Evolutionary conservation across 2,329 filamentous ascomycete genomes (phyloP).

Genomic region (Hymenoscyphus fructigenus): DNA sequence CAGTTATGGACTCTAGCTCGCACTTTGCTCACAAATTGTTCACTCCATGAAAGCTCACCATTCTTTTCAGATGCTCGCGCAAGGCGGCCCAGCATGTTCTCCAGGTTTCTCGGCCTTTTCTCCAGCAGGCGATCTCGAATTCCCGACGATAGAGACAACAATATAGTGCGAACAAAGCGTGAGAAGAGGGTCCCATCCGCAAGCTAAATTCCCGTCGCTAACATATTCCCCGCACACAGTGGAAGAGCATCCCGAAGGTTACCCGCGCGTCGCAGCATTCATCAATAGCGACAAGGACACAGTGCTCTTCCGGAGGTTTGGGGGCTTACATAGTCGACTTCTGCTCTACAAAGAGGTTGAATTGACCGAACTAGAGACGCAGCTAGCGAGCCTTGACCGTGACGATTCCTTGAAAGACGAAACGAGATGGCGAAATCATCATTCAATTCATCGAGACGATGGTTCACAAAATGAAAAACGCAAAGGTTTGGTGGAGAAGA

Average conservation of each 20-base stretch:
- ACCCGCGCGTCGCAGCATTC: constrained; percentile 39
- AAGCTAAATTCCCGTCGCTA: neutral
- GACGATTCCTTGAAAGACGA: neutral
- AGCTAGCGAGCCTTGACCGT: constrained; percentile 9
- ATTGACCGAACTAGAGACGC: constrained; percentile 11
- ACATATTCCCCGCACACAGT: constrained; percentile 3
- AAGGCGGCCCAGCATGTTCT: neutral
- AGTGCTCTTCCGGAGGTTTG: constrained; percentile 41
- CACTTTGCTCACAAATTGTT: neutral
- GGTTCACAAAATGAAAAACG: constrained; percentile 11
- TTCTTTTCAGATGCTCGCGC: neutral
- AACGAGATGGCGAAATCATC: constrained; percentile 1
- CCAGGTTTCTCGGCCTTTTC: neutral
- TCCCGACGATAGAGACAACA: constrained; percentile 2
- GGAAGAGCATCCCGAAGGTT: constrained; percentile 28
- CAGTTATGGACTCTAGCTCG: neutral
- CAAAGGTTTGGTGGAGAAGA: constrained; percentile 14
- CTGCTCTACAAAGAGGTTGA: constrained; percentile 21
- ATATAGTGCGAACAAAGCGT: neutral
- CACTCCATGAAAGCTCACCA: neutral
- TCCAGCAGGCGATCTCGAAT: constrained; percentile 1
- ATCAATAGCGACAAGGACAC: constrained; percentile 41
- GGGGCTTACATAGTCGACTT: constrained; percentile 39
- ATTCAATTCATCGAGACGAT: constrained; percentile 6
- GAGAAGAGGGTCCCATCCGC: neutral